A percentile compares a stretch with the other conserved stretches of the same genome.
phyloP scores from a whole-genome alignment of 495 filamentous ascomycete species.

The Aspergillus coremiiformis region DNA sequence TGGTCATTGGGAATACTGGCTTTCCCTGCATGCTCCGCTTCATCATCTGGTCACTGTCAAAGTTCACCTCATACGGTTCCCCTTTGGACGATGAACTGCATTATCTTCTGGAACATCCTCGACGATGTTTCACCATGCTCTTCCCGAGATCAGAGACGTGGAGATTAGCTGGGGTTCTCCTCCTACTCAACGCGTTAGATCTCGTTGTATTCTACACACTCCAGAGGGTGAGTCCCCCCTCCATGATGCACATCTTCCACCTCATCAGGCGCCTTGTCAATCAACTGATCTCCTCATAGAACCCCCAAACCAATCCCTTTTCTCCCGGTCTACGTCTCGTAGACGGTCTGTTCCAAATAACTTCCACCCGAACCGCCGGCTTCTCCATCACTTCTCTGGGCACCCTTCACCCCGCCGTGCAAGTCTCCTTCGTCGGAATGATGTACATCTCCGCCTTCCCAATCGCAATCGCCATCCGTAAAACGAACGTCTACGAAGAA shows the following conservation, averaged over 20 bases:
- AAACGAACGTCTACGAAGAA: slow-evolving; percentile 91
- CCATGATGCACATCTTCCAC: slow-evolving; percentile 1
- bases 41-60: slow-evolving; percentile 64
- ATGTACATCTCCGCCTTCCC: slow-evolving; percentile 96
- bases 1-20: slow-evolving; percentile 81
- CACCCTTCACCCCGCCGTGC: slow-evolving; percentile 70
- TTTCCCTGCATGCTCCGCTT: slow-evolving; percentile 84
- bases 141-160: slow-evolving; percentile 76
- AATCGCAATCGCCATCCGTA: slow-evolving; percentile 77
- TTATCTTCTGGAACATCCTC: slow-evolving; percentile 81
- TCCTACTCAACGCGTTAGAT: slow-evolving; percentile 71
- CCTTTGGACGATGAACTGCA: slow-evolving; percentile 68
- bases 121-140: slow-evolving; percentile 80
- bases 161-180: slow-evolving; percentile 75
- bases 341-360: slow-evolving; percentile 75
- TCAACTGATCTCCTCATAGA: neutral
- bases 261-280: no score
- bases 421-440: slow-evolving; percentile 87
- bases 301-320: slow-evolving; percentile 44
- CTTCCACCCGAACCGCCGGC: slow-evolving; percentile 73
- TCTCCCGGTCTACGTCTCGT: slow-evolving; percentile 59
- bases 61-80: slow-evolving; percentile 43
- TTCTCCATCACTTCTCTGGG: slow-evolving; percentile 67
- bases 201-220: slow-evolving; percentile 68
- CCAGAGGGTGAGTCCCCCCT: slow-evolving; percentile 55